These are phyloP conservation scores for Aspergillus phoenicis DNA, from an alignment of 2,329 filamentous ascomycete species.

Conservation along the genomic window DNA sequence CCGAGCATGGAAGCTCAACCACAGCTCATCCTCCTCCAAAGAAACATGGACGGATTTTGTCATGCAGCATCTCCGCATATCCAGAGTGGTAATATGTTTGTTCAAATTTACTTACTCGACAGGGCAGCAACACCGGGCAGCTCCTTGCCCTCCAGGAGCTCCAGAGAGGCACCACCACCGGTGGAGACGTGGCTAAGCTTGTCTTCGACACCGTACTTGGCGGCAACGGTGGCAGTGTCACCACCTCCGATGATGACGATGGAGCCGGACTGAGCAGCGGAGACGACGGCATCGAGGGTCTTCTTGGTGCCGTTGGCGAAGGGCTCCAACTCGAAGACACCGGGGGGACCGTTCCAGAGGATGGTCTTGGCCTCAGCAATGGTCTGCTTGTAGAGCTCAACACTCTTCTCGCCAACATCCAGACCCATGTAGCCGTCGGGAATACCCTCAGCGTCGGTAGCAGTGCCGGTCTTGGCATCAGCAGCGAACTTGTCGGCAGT, in stretches of 20 bases:
- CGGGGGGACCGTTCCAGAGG: slow-evolving; percentile 96
- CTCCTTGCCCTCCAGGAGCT: slow-evolving; percentile 97
- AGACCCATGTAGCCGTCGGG: slow-evolving; percentile 98
- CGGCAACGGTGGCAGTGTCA: slow-evolving; percentile 95
- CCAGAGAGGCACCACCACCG: slow-evolving; percentile 90
- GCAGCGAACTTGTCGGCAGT: slow-evolving; percentile 93
- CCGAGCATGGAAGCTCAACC: not conserved
- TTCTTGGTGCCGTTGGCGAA: slow-evolving; percentile 92
- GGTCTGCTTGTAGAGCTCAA: slow-evolving; percentile 83
- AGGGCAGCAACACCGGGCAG: slow-evolving; percentile 90
- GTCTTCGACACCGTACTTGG: slow-evolving; percentile 94
- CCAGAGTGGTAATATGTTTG: not conserved
- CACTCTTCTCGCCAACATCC: slow-evolving; percentile 86
- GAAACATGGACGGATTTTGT: not conserved
- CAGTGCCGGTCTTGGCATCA: slow-evolving; percentile 77
- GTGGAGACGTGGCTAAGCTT: slow-evolving; percentile 99
- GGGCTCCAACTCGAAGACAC: slow-evolving; percentile 95
- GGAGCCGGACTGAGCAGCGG: slow-evolving; percentile 78
- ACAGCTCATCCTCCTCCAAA: not conserved
- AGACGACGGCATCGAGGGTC: slow-evolving; percentile 85
- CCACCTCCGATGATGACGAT: slow-evolving; percentile 98
- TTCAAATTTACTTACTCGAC: slow-evolving; percentile 65
- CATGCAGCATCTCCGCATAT: not conserved
- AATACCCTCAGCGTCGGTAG: slow-evolving; percentile 85
- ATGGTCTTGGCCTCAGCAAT: slow-evolving; percentile 92